These are phyloP conservation scores for Capsella rubella DNA, from an alignment of 441 rosid species.

Conservation along the genomic window DNA sequence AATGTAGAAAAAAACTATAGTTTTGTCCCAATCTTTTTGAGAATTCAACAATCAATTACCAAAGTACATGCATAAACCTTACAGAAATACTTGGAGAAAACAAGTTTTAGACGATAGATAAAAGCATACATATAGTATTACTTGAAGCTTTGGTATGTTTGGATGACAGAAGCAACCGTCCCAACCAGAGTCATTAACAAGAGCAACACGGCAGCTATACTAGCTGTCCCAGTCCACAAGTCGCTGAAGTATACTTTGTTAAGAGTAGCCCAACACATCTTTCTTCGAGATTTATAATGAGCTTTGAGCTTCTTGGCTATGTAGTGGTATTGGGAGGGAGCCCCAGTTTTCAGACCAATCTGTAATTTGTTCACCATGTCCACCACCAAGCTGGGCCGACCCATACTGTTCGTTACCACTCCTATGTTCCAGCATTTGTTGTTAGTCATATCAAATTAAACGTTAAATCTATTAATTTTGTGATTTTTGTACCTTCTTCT, in stretches of 20 bases:
- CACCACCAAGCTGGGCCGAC: background rate
- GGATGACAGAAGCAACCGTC: conserved; percentile 21
- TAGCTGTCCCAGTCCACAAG: background rate
- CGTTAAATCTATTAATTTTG: background rate
- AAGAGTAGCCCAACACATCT: background rate
- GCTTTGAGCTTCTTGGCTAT: background rate
- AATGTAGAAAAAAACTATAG: too few relatives aligned
- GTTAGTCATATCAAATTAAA: background rate
- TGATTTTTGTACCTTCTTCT: background rate
- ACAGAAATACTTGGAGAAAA: too few relatives aligned
- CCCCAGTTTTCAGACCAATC: background rate
- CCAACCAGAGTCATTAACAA: background rate
- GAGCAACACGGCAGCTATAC: too few relatives aligned
- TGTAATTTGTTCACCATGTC: conserved; percentile 1
- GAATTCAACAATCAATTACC: too few relatives aligned
- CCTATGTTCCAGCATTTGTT: background rate
- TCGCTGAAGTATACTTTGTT: conserved; percentile 23
- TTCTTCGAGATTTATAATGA: background rate
- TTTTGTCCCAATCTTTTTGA: too few relatives aligned
- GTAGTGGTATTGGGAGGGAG: background rate
- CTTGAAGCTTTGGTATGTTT: conserved; percentile 25
- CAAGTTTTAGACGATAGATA: too few relatives aligned
- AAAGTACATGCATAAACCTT: too few relatives aligned
- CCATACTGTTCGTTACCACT: background rate
- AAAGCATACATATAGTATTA: background rate